Evolutionary conservation across 1,284 basidiomycete genomes (phyloP).

Genomic region (Tilletia caries): DNA sequence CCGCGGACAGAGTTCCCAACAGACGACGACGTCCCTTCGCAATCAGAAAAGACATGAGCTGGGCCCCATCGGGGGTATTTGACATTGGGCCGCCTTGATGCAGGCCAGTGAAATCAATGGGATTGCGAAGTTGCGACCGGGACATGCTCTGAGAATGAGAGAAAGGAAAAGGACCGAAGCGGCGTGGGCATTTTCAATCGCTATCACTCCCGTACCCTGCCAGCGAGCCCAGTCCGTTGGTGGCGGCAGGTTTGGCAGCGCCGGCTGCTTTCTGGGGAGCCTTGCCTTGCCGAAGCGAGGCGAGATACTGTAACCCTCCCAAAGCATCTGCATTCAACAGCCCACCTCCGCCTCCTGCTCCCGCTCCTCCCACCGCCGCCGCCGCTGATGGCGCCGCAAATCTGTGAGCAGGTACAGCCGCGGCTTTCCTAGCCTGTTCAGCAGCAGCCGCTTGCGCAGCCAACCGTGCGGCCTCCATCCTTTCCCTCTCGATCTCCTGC

Average conservation of each 20-base stretch:
- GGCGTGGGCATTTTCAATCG: constrained; percentile 19
- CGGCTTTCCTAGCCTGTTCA: constrained; percentile 4
- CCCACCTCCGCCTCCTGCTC: neutral
- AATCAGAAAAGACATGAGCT: neutral
- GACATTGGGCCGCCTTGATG: too few relatives aligned
- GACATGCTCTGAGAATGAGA: too few relatives aligned
- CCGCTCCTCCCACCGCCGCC: neutral
- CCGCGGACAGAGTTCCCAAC: neutral
- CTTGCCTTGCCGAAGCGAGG: constrained; percentile 18
- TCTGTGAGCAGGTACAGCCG: constrained; percentile 5
- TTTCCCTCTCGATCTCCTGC: constrained; percentile 35
- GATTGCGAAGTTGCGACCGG: neutral
- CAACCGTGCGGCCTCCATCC: constrained; percentile 19
- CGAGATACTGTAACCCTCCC: constrained; percentile 29
- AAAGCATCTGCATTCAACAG: constrained; percentile 34
- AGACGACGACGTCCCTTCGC: neutral
- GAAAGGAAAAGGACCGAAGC: neutral
- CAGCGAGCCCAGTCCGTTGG: constrained; percentile 31
- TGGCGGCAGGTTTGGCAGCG: constrained; percentile 10
- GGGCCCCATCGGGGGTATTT: too few relatives aligned
- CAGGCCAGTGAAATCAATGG: too few relatives aligned
- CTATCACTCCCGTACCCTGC: constrained; percentile 48
- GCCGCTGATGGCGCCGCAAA: neutral
- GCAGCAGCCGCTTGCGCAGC: constrained; percentile 13
- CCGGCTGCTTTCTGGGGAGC: neutral